These are phyloP conservation scores for Thalassia testudinum DNA, from an alignment of 116 monocot species.

Conservation along the genomic window DNA sequence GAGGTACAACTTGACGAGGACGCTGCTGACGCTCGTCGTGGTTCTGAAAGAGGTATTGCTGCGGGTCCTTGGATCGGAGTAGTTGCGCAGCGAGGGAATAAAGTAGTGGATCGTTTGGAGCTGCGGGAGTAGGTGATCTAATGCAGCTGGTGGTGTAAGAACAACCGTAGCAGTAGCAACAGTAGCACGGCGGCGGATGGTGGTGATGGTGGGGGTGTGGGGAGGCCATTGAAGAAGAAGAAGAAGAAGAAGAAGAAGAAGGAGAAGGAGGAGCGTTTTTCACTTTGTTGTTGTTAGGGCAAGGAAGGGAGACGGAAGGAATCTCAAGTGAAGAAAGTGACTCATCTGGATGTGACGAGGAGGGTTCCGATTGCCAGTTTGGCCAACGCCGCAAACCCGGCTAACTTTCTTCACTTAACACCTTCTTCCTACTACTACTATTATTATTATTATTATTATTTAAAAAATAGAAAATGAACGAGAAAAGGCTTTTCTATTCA, in stretches of 20 bases:
- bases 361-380: no score
- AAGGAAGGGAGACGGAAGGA: neutral
- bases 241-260: neutral
- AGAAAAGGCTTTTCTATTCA: no score
- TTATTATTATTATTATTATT: no score
- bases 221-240: conserved; percentile 1
- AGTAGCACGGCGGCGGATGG: neutral
- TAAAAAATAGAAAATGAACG: no score
- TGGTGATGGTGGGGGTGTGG: conserved; percentile 2
- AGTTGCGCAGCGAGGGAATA: conserved; percentile 22
- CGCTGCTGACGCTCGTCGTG: conserved; percentile 5
- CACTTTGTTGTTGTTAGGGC: no score
- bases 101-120: conserved; percentile 19
- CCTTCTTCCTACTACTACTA: no score
- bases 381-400: no score
- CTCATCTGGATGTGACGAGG: no score
- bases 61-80: conserved; percentile 15
- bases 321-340: no score
- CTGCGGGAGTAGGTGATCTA: conserved; percentile 5
- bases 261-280: neutral
- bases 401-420: no score
- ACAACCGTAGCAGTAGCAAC: conserved; percentile 1
- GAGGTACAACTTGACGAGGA: conserved; percentile 2
- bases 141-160: neutral
- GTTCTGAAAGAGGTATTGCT: conserved; percentile 2